Base-by-base conservation (phyloP, 768 basidiomycete species). In the Kwoniella dejecticola region DNA sequence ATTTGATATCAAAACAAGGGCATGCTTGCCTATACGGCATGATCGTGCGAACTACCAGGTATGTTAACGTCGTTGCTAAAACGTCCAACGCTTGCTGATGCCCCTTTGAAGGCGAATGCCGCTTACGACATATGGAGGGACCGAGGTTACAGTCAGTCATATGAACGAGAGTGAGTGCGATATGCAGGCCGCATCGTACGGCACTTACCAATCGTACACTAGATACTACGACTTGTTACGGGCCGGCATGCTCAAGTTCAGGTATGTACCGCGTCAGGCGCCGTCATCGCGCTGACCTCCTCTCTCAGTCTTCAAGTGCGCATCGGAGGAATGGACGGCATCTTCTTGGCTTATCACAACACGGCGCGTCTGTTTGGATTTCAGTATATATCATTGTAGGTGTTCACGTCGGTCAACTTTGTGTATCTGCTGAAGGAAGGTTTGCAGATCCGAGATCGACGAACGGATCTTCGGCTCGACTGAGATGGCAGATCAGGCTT, bases 251-350 rank as follows among this genome's bases (percentile, higher is more conserved):
- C 83, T 99, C 56, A 97, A 97, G 81, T 97, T 91, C 77, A 88
- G 85, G 89, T 90, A 63, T 33, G 81, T 69, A 31, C 7, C 52
- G 56, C 40, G 30, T 10, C 11, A 50, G 12, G 3, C 23, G 23
- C 29, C 38, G 36, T 21, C 44, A n/a, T 31, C 24, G 2, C 23
- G 29, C 45, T 38, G 38, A 41, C 42, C 40, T 59, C 17, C 29
- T 1, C 41, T n/a, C 62, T 13, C 64, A 92, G 90, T 66, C 88
- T 98, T 81, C 95, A 99, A 83, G 94, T 85, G 1, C 87, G 95
- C 4, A 98, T 99, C 63, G 95, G 95, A 8, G 86, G 88, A 73
- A 98, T 98, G 95, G 93, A 96, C 72, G 95, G 95, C 15, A 88
- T 97, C 7, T 79, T 81, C 47, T 60, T 79, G 44, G 81, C 80